Evolutionary conservation across 2,329 filamentous ascomycete species (phyloP), one percentile per base, ranked within the genome.

Genomic region (Fusarium falciforme): DNA sequence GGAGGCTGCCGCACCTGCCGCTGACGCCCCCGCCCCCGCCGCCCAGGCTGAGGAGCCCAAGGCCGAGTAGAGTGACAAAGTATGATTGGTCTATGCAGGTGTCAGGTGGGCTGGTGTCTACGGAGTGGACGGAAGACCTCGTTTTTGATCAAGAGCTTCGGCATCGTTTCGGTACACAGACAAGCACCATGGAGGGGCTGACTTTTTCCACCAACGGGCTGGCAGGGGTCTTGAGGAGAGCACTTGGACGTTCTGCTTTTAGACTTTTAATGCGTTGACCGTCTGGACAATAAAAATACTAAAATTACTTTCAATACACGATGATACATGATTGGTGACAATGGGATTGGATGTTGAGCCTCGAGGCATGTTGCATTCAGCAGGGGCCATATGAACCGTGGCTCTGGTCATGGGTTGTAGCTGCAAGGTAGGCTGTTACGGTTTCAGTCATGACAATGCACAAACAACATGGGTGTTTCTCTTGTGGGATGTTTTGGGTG

Each of bases 11-110:
- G 81, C 87, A 70, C 86, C 87, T 78, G 86, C 89, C 74, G 82
- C 88, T 69, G 90, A 91, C 80, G 86, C 91, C 74, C 83, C 91
- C 69, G 85, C 88, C 70, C 84, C 88, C 68, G 77, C 87, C 68
- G 29, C 70, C 38, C 66, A 61, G 62, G 80, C 86, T 65, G 89
- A 91, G 83, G 94, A 94, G 88, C 84, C 89, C 79, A 95, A 94
- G 91, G 86, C 87, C 79, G 89, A 91, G 86, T 91, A 90, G 88
- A 84, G 70, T 66, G 74, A 76, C 76, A 69, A 76, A 61, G 47
- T 73, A 67, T 64, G 65, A 71, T 78, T 75, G 76, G 75, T 79
- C 78, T 78, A 78, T 78, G 77, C 76, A 79, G 78, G 82, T 83
- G 80, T 80, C 83, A 84, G 87, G 84, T 84, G 85, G 87, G 85